Percentiles rank a stretch among this genome's conserved stretches.
These are phyloP conservation scores for Plasmodium cynomolgi DNA, from an alignment of 169 alveolate species.

Conservation along the genomic window DNA sequence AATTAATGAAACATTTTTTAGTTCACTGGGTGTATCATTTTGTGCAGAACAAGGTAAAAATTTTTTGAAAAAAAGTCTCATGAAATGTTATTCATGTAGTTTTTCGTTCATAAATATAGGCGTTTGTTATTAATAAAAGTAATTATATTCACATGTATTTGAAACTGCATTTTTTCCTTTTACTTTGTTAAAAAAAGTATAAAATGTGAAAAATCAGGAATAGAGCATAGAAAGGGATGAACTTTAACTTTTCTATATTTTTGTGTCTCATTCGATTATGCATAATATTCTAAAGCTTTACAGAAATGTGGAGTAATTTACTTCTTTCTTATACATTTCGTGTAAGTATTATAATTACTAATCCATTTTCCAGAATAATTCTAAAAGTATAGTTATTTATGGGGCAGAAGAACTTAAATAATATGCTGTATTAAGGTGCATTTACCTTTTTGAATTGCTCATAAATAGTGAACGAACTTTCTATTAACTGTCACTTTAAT, in stretches of 20 bases:
- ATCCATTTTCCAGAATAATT: neutral
- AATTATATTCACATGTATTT: neutral
- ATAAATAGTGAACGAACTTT: neutral
- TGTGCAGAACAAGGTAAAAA: neutral
- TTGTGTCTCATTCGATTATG: neutral
- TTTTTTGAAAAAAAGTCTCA: neutral
- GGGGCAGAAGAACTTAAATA: neutral
- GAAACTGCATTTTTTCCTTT: neutral
- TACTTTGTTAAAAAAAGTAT: neutral
- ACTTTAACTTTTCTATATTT: neutral
- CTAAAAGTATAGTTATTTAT: neutral
- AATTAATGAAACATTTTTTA: neutral
- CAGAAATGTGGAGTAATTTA: neutral
- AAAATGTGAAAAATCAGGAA: neutral
- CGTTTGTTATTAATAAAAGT: neutral
- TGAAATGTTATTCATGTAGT: neutral
- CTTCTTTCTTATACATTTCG: neutral
- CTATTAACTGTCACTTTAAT: neutral
- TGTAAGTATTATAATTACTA: neutral
- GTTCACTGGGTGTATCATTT: neutral
- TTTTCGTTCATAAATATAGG: neutral
- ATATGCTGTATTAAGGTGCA: neutral
- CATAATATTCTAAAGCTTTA: neutral
- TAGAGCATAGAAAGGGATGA: neutral
- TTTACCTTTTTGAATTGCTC: neutral